Base-by-base conservation (phyloP, 371 early-diverging fungal genomes). In the Mortierella sp. region DNA sequence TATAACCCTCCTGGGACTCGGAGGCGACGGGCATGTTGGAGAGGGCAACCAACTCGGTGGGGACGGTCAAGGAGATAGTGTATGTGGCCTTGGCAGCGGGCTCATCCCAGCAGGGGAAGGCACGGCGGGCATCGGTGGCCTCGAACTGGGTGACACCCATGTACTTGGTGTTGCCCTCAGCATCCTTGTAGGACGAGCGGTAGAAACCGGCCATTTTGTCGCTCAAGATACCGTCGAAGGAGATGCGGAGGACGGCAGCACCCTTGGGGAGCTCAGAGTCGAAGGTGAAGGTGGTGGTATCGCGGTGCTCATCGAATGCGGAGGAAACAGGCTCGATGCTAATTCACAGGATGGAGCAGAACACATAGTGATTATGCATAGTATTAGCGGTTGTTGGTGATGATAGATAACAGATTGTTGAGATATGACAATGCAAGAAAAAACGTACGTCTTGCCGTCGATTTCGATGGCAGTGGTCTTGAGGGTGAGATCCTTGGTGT, bases 61-160 rank as follows among this genome's bases (percentile, higher is more conserved):
- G 93, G 56, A 97, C 95, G 46, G 88, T 90, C 46, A 99, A 88
- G n/a, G 92, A 94, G 74, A 97, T 91, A 49, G 94, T 93, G 88
- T 98, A 99, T 12, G 95, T 95, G 27, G 99, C 98, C 89, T 98
- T 96, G 81, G 93, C 87, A 21, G 95, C 91, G 27, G 97, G 97
- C 89, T 97, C 96, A 88, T 97, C 95, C 95, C 96, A 98, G 89
- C 96, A 98, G 18, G 99, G 99, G 88, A 99, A 96, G 24, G 95
- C 96, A 49, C 94, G 90, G 72, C 99, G 93, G 29, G 96, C 96
- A 84, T 95, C 95, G 14, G 98, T 96, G 6, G 99, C 92, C 88
- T 98, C 97, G 89, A 98, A 98, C 83, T 99, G 98, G 7, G 98
- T 98, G 32, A 93, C 94, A n/a, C 94, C 96, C 90, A 97, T 90